A percentile compares a stretch with the other conserved stretches of the same genome.
These are phyloP conservation scores for Silene conica DNA, from an alignment of 148 eudicot species.

Conservation along the genomic window DNA sequence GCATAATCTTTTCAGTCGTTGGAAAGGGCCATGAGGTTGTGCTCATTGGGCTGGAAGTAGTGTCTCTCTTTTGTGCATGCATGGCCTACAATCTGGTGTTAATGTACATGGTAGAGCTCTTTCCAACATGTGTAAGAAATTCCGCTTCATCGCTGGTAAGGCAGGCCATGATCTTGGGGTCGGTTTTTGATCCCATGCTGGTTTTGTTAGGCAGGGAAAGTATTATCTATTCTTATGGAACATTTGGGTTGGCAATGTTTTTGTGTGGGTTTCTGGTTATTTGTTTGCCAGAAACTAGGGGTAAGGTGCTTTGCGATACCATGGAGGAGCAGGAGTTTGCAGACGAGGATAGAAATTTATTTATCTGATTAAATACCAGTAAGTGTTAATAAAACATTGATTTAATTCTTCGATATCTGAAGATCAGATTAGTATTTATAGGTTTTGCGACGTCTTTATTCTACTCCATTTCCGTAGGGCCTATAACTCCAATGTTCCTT, in stretches of 20 bases:
- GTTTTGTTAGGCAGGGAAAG: constrained; percentile 5
- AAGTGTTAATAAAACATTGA: too few relatives aligned
- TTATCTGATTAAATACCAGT: not conserved
- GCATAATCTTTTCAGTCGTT: constrained; percentile 18
- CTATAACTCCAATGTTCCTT: too few relatives aligned
- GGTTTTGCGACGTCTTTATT: too few relatives aligned
- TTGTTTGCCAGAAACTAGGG: constrained; percentile 34
- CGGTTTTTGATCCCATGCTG: constrained; percentile 21
- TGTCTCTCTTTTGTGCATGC: constrained; percentile 11
- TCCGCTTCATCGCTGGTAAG: constrained; percentile 19
- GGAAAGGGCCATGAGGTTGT: not conserved
- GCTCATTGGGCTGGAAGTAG: constrained; percentile 6
- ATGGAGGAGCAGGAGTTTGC: constrained; percentile 36
- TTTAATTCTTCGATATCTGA: too few relatives aligned
- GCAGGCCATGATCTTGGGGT: constrained; percentile 25
- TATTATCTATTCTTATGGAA: constrained; percentile 19
- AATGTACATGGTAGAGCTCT: constrained; percentile 22
- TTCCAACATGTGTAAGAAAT: constrained; percentile 29
- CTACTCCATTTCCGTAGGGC: too few relatives aligned
- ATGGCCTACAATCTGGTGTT: constrained; percentile 22
- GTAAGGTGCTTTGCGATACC: constrained; percentile 31
- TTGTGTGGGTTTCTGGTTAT: constrained; percentile 29
- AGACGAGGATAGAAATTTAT: not conserved
- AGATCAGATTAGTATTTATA: too few relatives aligned
- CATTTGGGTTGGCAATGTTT: constrained; percentile 23